Conservation (phyloP, 306 rosid species). For the Quercus ilex region DNA sequence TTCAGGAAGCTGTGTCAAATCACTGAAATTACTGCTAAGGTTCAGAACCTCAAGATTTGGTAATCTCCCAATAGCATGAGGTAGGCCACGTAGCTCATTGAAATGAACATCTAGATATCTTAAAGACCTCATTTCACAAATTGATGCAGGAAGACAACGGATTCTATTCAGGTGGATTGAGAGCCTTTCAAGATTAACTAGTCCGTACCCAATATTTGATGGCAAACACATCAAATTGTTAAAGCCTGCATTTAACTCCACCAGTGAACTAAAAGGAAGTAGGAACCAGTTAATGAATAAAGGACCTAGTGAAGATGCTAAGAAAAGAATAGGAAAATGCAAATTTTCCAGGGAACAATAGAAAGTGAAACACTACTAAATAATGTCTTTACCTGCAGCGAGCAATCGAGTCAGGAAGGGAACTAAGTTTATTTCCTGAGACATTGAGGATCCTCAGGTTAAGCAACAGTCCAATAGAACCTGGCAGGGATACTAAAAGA, state of each 20-base stretch:
- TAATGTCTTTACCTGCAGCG: conserved; percentile 40
- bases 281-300: neutral
- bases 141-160: conserved; percentile 42
- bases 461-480: conserved; percentile 35
- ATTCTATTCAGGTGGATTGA: conserved; percentile 41
- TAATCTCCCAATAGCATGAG: conserved; percentile 41
- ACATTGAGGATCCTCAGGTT: conserved; percentile 44
- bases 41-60: conserved; percentile 49
- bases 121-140: conserved; percentile 54
- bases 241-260: conserved; percentile 50
- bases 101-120: conserved; percentile 53
- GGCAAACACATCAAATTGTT: conserved; percentile 50
- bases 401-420: conserved; percentile 47
- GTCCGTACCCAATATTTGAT: conserved; percentile 42
- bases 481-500: conserved; percentile 38
- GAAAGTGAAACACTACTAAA: neutral
- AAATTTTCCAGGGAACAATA: neutral
- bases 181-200: conserved; percentile 43
- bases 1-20: conserved; percentile 48
- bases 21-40: conserved; percentile 47
- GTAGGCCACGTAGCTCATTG: conserved; percentile 54
- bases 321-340: neutral
- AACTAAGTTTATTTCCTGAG: conserved; percentile 39
- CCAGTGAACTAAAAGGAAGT: conserved; percentile 31
- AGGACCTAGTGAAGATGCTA: neutral